Base-by-base conservation (phyloP, 2,329 filamentous ascomycete species). In the Metarhizium humberi region DNA sequence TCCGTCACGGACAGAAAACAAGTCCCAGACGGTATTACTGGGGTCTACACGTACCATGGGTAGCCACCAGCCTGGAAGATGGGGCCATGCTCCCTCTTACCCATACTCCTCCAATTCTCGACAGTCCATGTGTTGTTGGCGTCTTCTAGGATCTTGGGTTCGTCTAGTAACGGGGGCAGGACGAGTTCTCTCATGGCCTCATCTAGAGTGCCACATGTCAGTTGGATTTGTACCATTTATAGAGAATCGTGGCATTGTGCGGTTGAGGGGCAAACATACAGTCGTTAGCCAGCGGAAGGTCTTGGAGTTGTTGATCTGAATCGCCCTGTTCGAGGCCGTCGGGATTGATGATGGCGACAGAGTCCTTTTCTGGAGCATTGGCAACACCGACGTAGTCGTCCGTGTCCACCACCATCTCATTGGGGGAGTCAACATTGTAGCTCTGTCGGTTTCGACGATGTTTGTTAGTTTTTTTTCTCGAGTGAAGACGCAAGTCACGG, bases 171-270 rank as follows among this genome's bases (percentile, higher is more conserved):
- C 54, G 86, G 84, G 11, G 85, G 84, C 57, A 97, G 80, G 61
- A 91, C 84, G 61, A 86, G 75, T 64, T 89, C 85, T 75, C 87
- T 88, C 82, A 97, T 96, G 51, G 88, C 87, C 61, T 95, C 88
- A 73, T 84, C 88, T 92, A 56, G 32, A 36, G 25, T 16, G 7
- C 25, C 20, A 16, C 45, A 29, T 14, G 45, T 48, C 14, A 48
- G 45, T 16, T 46, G 20, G 6, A 40, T 42, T 5, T n/a, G 30
- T 3, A 20, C 18, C 42, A 47, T 34, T 4, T 42, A 11, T 43
- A 14, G 11, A 38, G 32, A 6, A 32, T 11, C 20, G 34, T 34
- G 57, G 54, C 38, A 50, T 48, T 30, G 51, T 47, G 25, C 40
- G 50, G 42, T 30, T 46, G 52, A 43, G 50, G 49, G 50, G 38